Conservation (phyloP, 139 green algal genomes). For the Deuterostichococcus epilithicus region DNA sequence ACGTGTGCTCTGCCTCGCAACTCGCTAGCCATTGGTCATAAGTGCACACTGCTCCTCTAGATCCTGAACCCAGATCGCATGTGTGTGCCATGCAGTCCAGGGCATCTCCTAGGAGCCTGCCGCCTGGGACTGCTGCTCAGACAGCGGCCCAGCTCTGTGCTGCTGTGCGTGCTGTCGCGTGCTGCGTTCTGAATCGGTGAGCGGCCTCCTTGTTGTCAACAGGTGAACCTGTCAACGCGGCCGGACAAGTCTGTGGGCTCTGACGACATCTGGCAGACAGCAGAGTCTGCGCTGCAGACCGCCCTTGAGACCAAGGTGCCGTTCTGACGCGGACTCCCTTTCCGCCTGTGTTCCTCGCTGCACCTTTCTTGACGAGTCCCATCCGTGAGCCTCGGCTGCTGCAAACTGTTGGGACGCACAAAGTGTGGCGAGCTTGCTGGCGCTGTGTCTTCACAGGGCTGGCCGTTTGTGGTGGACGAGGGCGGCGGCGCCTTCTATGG, state of each 20-base stretch:
- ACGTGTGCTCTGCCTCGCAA: background rate
- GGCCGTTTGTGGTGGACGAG: constrained; percentile 62
- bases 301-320: constrained; percentile 75
- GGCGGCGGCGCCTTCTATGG: constrained; percentile 98
- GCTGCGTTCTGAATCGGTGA: too few species aligned
- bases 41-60: background rate
- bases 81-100: background rate
- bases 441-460: constrained; percentile 27
- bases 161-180: background rate
- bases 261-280: constrained; percentile 82
- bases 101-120: background rate
- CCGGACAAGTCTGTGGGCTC: constrained; percentile 91
- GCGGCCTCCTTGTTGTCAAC: too few species aligned
- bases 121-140: background rate
- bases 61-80: background rate
- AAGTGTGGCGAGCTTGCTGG: background rate
- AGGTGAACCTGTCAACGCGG: constrained; percentile 80
- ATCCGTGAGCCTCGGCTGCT: too few species aligned
- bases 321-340: too few species aligned
- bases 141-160: background rate
- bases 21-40: background rate
- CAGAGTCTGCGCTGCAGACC: constrained; percentile 73
- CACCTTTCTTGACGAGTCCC: too few species aligned
- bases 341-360: too few species aligned
- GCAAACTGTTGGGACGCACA: background rate